Base-by-base conservation (phyloP, 129 eudicot genomes). In the Erigeron canadensis region DNA sequence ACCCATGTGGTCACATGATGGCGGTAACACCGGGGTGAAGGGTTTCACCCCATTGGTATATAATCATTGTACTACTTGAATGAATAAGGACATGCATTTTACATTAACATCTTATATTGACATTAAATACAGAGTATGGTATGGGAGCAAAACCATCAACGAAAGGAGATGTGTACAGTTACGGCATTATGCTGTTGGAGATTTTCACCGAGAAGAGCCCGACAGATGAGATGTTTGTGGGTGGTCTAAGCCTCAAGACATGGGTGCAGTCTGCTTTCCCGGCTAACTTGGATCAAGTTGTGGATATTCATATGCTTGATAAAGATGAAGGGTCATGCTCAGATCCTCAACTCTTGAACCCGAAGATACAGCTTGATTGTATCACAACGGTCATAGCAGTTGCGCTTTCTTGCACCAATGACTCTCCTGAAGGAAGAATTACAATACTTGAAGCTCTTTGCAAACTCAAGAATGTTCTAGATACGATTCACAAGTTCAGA, bases 151-250 rank as follows among this genome's bases (percentile, higher is more conserved):
- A 82, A 65, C 88, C 93, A 38, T 84, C 96, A 2, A 86, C 88
- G 17, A 84, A 88, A 13, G 93, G 96, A 67, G 96, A 89, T 81
- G 89, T 86, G 16, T 89, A 89, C 73, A 89, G 96, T 75, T 89
- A 54, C 17, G 93, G 96, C 5, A 76, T 89, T 15, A 73, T 86
- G 84, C 45, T 89, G 63, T 48, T 89, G 58, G 92, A 89, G 78
- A 80, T 89, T 37, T 89, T 89, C 75, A 89, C 92, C 0, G 86
- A 89, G 9, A 89, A 61, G 75, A 86, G 88, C 48, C 96, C 96
- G 0, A 77, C 70, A 3, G 77, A 89, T 21, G 88, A 86, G 70
- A 71, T 63, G 12, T 89, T 89, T 41, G 67, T 43, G 12, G 89
- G 80, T 44, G 91, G 79, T 16, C 50, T 80, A 47, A 84, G 76